These are phyloP conservation scores for Plasmodium coatneyi DNA, from an alignment of 169 alveolate genomes.

Conservation along the genomic window DNA sequence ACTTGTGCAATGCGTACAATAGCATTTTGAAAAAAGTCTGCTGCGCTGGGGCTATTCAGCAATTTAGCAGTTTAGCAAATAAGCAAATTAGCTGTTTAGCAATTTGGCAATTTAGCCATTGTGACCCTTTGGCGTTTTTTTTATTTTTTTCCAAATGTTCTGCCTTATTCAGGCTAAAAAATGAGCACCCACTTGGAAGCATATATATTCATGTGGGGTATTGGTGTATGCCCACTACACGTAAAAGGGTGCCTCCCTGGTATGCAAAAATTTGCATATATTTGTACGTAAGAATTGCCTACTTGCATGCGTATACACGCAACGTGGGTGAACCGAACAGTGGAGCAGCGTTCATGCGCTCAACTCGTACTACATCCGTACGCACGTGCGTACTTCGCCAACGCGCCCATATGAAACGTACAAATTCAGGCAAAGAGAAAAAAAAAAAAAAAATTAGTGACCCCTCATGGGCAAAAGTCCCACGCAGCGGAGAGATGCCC, in stretches of 20 bases:
- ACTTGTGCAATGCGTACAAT: not conserved
- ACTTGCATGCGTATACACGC: not conserved
- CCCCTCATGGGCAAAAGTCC: not conserved
- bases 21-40: not conserved
- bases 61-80: not conserved
- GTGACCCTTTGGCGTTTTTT: not conserved
- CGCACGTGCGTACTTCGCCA: not conserved
- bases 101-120: not conserved
- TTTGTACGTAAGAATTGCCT: not conserved
- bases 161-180: not conserved
- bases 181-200: not conserved
- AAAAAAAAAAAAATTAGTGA: not conserved
- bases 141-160: constrained; percentile 1
- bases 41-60: not conserved
- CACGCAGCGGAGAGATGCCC: not conserved
- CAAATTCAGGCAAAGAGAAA: not conserved
- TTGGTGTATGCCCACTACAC: not conserved
- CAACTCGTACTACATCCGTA: not conserved
- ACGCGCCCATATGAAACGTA: not conserved
- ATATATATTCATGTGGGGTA: not conserved
- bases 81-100: not conserved
- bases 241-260: not conserved
- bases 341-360: not conserved
- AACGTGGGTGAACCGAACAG: not conserved
- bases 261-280: not conserved